Evolutionary conservation across 2,329 filamentous ascomycete species (phyloP).

Genomic region (Cryphonectria radicalis): DNA sequence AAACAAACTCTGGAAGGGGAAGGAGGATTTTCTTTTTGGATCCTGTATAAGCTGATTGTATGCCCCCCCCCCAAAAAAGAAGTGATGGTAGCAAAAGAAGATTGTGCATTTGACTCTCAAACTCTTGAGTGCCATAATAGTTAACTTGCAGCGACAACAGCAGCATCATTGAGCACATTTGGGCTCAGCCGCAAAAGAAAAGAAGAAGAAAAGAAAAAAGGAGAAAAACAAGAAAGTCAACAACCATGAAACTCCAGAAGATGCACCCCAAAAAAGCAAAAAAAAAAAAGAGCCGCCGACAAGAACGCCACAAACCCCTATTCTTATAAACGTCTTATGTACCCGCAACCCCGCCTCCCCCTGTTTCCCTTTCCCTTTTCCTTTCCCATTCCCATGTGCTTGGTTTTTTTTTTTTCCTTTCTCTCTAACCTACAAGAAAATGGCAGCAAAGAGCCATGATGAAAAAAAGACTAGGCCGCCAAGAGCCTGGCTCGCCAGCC

Average conservation of each 20-base stretch:
- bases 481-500: constrained; percentile 5
- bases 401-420: neutral
- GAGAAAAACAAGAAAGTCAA: too few relatives aligned
- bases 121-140: neutral
- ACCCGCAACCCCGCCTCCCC: neutral
- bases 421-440: neutral
- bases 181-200: neutral
- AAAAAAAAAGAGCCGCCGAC: neutral
- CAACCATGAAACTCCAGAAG: neutral
- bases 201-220: neutral
- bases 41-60: neutral
- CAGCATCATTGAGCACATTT: neutral
- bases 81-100: neutral
- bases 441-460: constrained; percentile 13
- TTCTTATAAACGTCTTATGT: neutral
- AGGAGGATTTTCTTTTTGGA: neutral
- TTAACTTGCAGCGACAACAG: neutral
- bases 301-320: neutral
- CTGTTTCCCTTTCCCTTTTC: neutral
- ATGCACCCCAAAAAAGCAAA: too few relatives aligned
- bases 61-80: neutral
- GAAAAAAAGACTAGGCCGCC: constrained; percentile 10
- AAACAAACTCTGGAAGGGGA: neutral
- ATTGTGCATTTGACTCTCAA: neutral
- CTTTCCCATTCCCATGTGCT: too few relatives aligned